These are phyloP conservation scores for Wickerhamomyces chambardii DNA, from an alignment of 805 yeast species.

Conservation along the genomic window DNA sequence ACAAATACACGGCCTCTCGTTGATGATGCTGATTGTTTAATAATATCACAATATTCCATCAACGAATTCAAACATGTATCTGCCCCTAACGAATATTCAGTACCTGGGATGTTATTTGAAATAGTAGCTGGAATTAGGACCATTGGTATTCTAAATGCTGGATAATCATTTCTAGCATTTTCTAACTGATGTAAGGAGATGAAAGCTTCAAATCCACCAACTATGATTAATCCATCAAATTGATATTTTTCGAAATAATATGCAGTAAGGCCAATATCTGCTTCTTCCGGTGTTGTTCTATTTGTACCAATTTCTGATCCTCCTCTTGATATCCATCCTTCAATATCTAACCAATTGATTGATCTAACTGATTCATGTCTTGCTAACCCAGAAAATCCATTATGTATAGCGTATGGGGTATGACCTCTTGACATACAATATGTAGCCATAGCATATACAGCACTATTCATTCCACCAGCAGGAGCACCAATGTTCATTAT, in stretches of 20 bases:
- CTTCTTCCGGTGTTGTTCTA: constrained; percentile 68
- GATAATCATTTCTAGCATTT: constrained; percentile 68
- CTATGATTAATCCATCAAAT: constrained; percentile 81
- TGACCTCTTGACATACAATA: constrained; percentile 90
- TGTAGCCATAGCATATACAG: constrained; percentile 81
- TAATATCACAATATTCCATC: constrained; percentile 88
- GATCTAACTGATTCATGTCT: constrained; percentile 79
- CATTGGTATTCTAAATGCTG: constrained; percentile 92
- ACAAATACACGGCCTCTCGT: constrained; percentile 92
- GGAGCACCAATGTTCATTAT: constrained; percentile 95
- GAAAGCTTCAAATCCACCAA: constrained; percentile 99
- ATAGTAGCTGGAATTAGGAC: constrained; percentile 91
- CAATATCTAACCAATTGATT: constrained; percentile 78
- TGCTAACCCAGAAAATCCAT: constrained; percentile 88
- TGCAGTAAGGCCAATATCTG: constrained; percentile 85
- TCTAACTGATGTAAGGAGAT: constrained; percentile 74
- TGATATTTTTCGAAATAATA: constrained; percentile 83
- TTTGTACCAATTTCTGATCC: constrained; percentile 98
- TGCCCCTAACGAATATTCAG: constrained; percentile 90
- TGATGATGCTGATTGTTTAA: constrained; percentile 92
- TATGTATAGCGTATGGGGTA: constrained; percentile 80
- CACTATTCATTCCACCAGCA: constrained; percentile 93
- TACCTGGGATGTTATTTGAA: constrained; percentile 98
- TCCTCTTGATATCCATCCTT: constrained; percentile 82
- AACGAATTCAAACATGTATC: constrained; percentile 93